A percentile compares a stretch with the other conserved stretches of the same genome.
These are phyloP conservation scores for Trichoderma koningiopsis DNA, from an alignment of 2,329 filamentous ascomycete species.

Conservation along the genomic window DNA sequence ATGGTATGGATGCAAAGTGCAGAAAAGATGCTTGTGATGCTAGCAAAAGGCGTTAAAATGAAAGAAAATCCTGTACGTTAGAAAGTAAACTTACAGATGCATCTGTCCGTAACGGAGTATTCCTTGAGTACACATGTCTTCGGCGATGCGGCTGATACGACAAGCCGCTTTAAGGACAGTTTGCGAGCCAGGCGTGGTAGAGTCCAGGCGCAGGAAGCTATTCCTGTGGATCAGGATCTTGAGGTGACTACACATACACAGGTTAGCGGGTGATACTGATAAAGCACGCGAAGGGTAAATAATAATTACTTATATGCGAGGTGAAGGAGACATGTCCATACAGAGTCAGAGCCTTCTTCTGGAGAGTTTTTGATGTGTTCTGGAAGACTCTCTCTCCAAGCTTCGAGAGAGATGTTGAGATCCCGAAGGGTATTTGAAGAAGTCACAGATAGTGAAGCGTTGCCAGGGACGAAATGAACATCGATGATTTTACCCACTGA, in stretches of 20 bases:
- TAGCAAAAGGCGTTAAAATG: constrained; percentile 16
- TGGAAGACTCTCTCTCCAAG: constrained; percentile 41
- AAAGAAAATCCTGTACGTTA: not conserved
- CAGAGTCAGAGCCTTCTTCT: constrained; percentile 39
- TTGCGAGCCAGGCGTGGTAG: constrained; percentile 35
- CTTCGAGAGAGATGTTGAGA: constrained; percentile 38
- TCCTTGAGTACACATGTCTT: constrained; percentile 42
- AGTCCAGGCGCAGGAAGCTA: constrained; percentile 36
- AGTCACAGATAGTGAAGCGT: constrained; percentile 30
- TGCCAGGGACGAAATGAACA: constrained; percentile 41
- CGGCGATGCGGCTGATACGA: constrained; percentile 42
- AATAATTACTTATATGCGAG: constrained; percentile 41
- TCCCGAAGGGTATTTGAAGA: constrained; percentile 23
- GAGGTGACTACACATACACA: constrained; percentile 34
- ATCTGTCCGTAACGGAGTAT: constrained; percentile 43
- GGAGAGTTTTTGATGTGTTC: constrained; percentile 35
- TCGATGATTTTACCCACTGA: constrained; percentile 42
- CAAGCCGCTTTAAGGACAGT: constrained; percentile 40
- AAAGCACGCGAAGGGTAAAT: not conserved
- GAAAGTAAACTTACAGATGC: constrained; percentile 38
- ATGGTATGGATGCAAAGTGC: constrained; percentile 44
- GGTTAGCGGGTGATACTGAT: not conserved
- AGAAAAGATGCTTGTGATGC: constrained; percentile 43
- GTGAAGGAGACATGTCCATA: constrained; percentile 43
- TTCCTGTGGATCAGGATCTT: constrained; percentile 42